These are phyloP conservation scores for Cladosporium sp. DNA, from an alignment of 2,329 filamentous ascomycete species.

Conservation along the genomic window DNA sequence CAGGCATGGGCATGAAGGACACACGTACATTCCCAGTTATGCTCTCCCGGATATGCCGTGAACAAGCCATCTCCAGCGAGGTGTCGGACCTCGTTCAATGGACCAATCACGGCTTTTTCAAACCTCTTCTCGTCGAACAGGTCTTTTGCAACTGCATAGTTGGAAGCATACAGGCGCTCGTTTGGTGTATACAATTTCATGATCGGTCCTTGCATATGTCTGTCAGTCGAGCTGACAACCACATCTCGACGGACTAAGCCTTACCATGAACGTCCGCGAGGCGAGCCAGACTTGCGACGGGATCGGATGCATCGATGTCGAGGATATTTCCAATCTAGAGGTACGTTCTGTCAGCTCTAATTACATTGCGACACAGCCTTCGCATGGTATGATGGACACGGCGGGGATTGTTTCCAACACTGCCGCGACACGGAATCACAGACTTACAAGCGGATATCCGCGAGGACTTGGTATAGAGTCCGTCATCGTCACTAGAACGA, in stretches of 20 bases:
- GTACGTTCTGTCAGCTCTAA: not conserved
- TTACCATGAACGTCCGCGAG: not conserved
- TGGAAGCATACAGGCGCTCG: conserved; percentile 17
- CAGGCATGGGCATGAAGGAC: no score
- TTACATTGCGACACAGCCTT: not conserved
- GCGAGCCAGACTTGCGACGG: conserved; percentile 55
- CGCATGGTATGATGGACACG: not conserved
- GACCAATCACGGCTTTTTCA: conserved; percentile 9
- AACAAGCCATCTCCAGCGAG: conserved; percentile 13
- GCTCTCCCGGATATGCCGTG: conserved; percentile 8
- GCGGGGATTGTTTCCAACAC: not conserved
- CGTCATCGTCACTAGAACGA: not conserved
- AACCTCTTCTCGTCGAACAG: conserved; percentile 31
- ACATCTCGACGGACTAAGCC: not conserved
- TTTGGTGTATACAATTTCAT: not conserved
- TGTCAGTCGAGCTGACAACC: not conserved
- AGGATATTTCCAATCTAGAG: conserved; percentile 62
- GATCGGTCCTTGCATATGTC: not conserved
- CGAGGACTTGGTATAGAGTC: not conserved
- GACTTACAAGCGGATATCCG: not conserved
- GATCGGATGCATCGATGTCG: conserved; percentile 58
- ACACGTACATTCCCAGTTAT: not conserved
- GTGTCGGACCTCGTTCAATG: not conserved
- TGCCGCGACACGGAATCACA: not conserved
- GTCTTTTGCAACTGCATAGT: conserved; percentile 31